Evolutionary conservation across 2,329 filamentous ascomycete genomes (phyloP).

Genomic region (Fusarium lyarnte): DNA sequence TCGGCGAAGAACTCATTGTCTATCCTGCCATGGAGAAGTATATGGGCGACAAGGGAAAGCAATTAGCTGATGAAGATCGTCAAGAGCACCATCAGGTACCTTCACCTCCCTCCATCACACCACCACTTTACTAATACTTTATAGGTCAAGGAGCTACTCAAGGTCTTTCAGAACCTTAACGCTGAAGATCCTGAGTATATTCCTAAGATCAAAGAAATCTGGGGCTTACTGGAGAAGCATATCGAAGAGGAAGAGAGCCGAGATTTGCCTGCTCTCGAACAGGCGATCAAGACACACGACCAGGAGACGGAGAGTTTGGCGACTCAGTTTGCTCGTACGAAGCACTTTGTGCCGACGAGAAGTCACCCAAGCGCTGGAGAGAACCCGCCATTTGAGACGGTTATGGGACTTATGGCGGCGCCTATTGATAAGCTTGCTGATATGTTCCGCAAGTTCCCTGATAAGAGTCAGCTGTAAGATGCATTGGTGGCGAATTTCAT

Average conservation of each 20-base stretch:
- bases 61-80: conserved; percentile 58
- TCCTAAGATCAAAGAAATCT: conserved; percentile 54
- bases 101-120: too few relatives aligned
- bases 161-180: conserved; percentile 59
- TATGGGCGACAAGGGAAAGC: conserved; percentile 53
- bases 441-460: conserved; percentile 61
- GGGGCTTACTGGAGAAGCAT: conserved; percentile 55
- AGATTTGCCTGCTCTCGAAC: conserved; percentile 60
- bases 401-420: conserved; percentile 61
- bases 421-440: conserved; percentile 66
- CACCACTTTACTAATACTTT: too few relatives aligned
- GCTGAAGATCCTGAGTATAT: conserved; percentile 54
- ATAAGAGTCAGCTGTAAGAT: conserved; percentile 1
- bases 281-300: conserved; percentile 43
- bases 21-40: conserved; percentile 64
- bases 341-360: conserved; percentile 62
- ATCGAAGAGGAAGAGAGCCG: conserved; percentile 61
- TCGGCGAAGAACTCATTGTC: conserved; percentile 61
- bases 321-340: conserved; percentile 61
- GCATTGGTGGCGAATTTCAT: too few relatives aligned
- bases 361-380: conserved; percentile 62
- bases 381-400: conserved; percentile 65
- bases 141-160: conserved; percentile 62
- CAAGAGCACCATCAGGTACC: conserved; percentile 55
- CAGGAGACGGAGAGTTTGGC: conserved; percentile 41